phyloP scores from a whole-genome alignment of 2,329 filamentous ascomycete species.

The Ampelomyces quisqualis region DNA sequence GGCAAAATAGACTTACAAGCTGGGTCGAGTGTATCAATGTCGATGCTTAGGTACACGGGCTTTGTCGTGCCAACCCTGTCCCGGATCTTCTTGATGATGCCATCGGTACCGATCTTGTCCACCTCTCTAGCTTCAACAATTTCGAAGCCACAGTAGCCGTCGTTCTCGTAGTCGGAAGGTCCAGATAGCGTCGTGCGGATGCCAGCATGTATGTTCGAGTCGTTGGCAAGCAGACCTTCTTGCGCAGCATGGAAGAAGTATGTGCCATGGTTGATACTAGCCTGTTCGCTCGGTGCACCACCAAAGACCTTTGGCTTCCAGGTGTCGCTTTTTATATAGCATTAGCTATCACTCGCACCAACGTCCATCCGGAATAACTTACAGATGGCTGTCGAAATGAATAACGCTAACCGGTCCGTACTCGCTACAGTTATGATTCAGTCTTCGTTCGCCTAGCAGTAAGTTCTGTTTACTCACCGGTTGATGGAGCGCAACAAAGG shows the following conservation, averaged over 20 bases:
- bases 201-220: conserved; percentile 84
- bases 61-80: conserved; percentile 71
- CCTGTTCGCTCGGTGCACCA: conserved; percentile 72
- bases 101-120: conserved; percentile 66
- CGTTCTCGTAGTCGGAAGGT: conserved; percentile 78
- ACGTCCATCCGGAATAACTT: conserved; percentile 29
- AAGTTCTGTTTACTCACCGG: conserved; percentile 37
- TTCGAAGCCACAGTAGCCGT: conserved; percentile 81
- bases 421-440: conserved; percentile 39
- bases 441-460: neutral
- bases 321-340: conserved; percentile 47
- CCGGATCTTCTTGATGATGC: conserved; percentile 76
- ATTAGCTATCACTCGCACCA: neutral
- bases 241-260: conserved; percentile 83
- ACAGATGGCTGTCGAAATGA: conserved; percentile 63
- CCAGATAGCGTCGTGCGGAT: conserved; percentile 81
- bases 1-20: conserved; percentile 57
- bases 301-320: conserved; percentile 87
- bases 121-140: conserved; percentile 76
- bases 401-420: conserved; percentile 69
- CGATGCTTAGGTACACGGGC: conserved; percentile 79
- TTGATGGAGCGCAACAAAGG: conserved; percentile 58
- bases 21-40: conserved; percentile 86
- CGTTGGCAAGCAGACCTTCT: conserved; percentile 76
- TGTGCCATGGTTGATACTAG: conserved; percentile 81